Evolutionary conservation across 805 yeast species (phyloP).

Genomic region (Candida endomychidarum): DNA sequence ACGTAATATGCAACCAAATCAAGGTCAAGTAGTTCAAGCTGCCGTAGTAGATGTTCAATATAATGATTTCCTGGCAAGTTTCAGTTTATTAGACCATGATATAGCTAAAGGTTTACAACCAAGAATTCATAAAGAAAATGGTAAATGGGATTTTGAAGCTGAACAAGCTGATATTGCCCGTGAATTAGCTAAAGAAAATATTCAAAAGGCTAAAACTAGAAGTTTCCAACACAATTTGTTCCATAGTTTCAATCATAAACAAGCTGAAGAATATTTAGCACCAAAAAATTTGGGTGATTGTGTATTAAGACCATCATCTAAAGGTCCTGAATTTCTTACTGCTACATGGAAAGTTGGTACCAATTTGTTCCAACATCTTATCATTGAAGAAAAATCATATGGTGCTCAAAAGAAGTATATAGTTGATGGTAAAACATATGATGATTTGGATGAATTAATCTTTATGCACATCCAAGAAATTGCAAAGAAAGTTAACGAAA

Average conservation of each 20-base stretch:
- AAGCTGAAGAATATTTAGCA: constrained; percentile 92
- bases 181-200: constrained; percentile 61
- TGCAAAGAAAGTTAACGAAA: constrained; percentile 78
- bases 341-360: constrained; percentile 96
- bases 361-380: constrained; percentile 86
- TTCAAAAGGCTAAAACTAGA: constrained; percentile 67
- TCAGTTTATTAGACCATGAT: constrained; percentile 68
- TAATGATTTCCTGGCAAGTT: constrained; percentile 69
- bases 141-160: constrained; percentile 77
- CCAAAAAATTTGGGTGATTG: constrained; percentile 87
- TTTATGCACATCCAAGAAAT: constrained; percentile 83
- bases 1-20: constrained; percentile 42
- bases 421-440: constrained; percentile 70
- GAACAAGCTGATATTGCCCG: constrained; percentile 63
- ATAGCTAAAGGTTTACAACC: constrained; percentile 53
- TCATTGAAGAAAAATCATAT: constrained; percentile 72
- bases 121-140: constrained; percentile 51
- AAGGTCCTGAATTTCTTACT: constrained; percentile 83
- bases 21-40: constrained; percentile 86
- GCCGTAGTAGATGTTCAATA: constrained; percentile 71
- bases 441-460: constrained; percentile 91
- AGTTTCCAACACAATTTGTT: constrained; percentile 90
- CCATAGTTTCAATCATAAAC: constrained; percentile 75
- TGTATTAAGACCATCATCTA: constrained; percentile 92
- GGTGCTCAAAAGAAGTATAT: constrained; percentile 58